Conservation (phyloP, 2,329 filamentous ascomycete species). For the Colletotrichum liaoningense region DNA sequence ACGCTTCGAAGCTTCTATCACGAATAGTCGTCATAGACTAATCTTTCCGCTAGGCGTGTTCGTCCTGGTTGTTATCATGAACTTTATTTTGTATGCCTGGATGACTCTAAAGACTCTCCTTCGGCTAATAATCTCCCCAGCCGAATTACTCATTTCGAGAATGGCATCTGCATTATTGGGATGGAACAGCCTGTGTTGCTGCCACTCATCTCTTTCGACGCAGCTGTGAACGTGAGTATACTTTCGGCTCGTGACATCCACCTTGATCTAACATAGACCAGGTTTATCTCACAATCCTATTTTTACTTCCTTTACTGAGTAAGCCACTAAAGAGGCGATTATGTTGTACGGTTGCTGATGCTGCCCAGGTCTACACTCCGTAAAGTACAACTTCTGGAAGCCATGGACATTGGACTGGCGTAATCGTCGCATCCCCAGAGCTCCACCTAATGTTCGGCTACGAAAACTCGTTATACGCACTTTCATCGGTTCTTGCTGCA, state of each 20-base stretch:
- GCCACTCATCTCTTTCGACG: conserved; percentile 24
- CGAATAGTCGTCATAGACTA: neutral
- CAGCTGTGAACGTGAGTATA: conserved; percentile 19
- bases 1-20: neutral
- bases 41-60: neutral
- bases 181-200: conserved; percentile 1
- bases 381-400: conserved; percentile 31
- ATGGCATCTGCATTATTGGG: conserved; percentile 24
- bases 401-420: conserved; percentile 31
- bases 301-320: conserved; percentile 25
- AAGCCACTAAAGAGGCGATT: neutral
- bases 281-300: conserved; percentile 29
- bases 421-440: conserved; percentile 13
- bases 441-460: conserved; percentile 19
- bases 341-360: neutral
- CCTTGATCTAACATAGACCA: neutral
- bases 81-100: conserved; percentile 24
- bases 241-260: no score
- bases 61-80: conserved; percentile 24
- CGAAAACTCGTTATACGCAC: conserved; percentile 25
- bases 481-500: conserved; percentile 30
- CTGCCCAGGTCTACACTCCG: conserved; percentile 9
- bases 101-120: accelerated
- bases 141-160: conserved; percentile 14
- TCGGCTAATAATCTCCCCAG: neutral